A percentile compares a stretch with the other conserved stretches of the same genome.
These are phyloP conservation scores for Globisporangium okanoganense DNA, from an alignment of 352 stramenopile genomes.

Conservation along the genomic window DNA sequence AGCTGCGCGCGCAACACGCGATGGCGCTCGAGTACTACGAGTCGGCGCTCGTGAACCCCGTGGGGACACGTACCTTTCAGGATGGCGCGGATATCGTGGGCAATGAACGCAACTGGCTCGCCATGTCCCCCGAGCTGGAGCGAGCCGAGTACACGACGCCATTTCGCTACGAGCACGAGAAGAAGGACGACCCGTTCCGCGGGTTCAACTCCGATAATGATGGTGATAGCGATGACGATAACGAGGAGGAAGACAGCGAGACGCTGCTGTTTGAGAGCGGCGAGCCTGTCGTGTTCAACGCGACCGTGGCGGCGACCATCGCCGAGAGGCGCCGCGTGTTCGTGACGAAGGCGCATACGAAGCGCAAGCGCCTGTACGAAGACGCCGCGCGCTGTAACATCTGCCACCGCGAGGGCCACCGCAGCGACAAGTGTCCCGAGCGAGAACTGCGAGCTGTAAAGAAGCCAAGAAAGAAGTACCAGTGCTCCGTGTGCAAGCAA, in stretches of 20 bases:
- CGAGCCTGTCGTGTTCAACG: neutral
- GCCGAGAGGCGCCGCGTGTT: neutral
- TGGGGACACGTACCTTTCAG: slow-evolving; percentile 19
- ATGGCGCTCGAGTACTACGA: slow-evolving; percentile 59
- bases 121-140: slow-evolving; percentile 9
- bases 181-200: neutral
- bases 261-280: slow-evolving; percentile 15
- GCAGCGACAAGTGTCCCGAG: neutral
- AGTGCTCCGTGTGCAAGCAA: neutral
- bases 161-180: slow-evolving; percentile 5
- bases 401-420: neutral
- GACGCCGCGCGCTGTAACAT: neutral
- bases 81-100: slow-evolving; percentile 36
- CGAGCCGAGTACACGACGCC: slow-evolving; percentile 5
- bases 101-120: slow-evolving; percentile 48
- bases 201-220: neutral
- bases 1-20: slow-evolving; percentile 49
- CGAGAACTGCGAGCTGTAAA: neutral
- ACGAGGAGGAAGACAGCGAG: neutral
- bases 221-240: neutral
- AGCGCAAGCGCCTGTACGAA: neutral
- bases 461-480: neutral
- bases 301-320: neutral
- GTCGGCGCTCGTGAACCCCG: slow-evolving; percentile 39
- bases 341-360: neutral